Evolutionary conservation across 2,329 filamentous ascomycete genomes (phyloP).

Genomic region (Aspergillus pseudoterreus): DNA sequence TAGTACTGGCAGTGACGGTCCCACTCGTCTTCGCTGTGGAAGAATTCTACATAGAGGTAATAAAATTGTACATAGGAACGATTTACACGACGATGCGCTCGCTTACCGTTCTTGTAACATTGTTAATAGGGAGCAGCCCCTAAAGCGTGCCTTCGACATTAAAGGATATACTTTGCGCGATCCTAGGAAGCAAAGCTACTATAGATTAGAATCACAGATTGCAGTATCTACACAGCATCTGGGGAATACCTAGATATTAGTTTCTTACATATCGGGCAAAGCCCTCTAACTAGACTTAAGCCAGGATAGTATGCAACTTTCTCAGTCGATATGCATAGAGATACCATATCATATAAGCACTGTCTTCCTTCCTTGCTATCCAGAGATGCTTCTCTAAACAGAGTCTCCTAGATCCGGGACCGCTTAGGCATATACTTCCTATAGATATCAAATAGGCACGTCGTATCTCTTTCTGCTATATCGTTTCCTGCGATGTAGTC

Average conservation of each 20-base stretch:
- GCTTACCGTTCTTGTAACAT: background rate
- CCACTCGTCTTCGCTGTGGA: slow-evolving; percentile 1
- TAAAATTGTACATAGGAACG: background rate
- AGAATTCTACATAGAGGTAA: background rate
- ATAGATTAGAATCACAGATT: background rate
- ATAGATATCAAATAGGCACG: slow-evolving; percentile 17
- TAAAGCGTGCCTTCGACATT: background rate
- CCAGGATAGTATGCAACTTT: slow-evolving; percentile 14
- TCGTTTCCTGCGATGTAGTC: slow-evolving; percentile 19
- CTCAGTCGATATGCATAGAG: slow-evolving; percentile 14
- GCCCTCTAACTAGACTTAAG: background rate
- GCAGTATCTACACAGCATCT: background rate
- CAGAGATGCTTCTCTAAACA: slow-evolving; percentile 16
- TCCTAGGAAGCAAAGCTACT: background rate
- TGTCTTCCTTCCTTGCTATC: slow-evolving; percentile 16
- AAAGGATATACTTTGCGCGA: background rate
- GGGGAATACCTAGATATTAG: slow-evolving; percentile 4
- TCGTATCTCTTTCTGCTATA: slow-evolving; percentile 16
- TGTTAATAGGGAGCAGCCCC: background rate
- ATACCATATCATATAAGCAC: slow-evolving; percentile 17
- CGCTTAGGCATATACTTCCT: slow-evolving; percentile 17
- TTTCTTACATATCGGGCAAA: slow-evolving; percentile 1
- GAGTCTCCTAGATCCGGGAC: slow-evolving; percentile 6
- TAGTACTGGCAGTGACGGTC: slow-evolving; percentile 3
- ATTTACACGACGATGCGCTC: background rate